Base-by-base conservation (phyloP, 1,139 yeast genomes). In the Candida sojae region DNA sequence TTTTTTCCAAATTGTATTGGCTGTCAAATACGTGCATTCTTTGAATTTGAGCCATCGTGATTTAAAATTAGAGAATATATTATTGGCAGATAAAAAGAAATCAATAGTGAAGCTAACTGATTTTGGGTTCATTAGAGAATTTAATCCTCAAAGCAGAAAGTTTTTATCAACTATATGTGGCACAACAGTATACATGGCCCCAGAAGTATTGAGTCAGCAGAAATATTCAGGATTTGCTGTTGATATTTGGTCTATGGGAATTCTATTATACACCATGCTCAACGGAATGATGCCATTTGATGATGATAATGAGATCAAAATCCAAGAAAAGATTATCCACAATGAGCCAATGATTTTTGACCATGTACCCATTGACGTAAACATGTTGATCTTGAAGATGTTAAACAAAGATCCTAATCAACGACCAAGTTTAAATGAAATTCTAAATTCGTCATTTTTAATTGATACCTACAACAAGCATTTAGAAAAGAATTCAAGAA, bases 111-210 rank as follows among this genome's bases (percentile, higher is more conserved):
- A 90, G 64, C 68, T 92, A 48, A 84, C 96, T 4, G 99, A 93
- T 69, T 92, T 93, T 68, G 99, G 99, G 0, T 92, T 93, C 64
- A 91, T 96, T 1, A 73, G 98, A 53, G 97, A 91, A 60, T 84
- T 64, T 52, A 70, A 70, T 74, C 72, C 86, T 61, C 54, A 75
- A 70, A 46, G 75, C 71, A 53, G 79, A 68, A 65, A 64, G n/a
- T 69, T 84, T 46, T 68, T 93, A 40, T 88, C 88, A 43, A 93
- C 97, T 0, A 77, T 91, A 1, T 93, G 99, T 67, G 99, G 99
- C 2, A 93, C 99, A 0, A 83, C 92, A 0, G 96, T 91, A 5
- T 93, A 93, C 62, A 91, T 92, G 97, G 97, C 99, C 0, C 99
- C 99, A 0, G 99, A 93, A 61, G 72, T 93, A 57, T 72, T 91